Evolutionary conservation across 306 rosid genomes (phyloP).

Genomic region (Amphicarpaea edgeworthii): DNA sequence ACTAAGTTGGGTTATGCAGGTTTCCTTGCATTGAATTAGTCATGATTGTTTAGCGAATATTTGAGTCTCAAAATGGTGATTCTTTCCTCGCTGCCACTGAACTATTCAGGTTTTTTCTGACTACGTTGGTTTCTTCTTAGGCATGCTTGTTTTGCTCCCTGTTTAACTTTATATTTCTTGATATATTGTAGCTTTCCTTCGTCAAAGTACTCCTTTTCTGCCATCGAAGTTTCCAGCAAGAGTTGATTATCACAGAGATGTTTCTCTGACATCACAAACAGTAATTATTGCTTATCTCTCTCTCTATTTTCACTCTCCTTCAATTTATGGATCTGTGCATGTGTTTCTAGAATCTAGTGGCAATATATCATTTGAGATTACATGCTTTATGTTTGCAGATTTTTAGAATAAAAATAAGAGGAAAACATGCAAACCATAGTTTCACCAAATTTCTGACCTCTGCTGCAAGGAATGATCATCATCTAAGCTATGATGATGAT

Average conservation of each 20-base stretch:
- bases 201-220: slow-evolving; percentile 45
- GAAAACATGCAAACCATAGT: slow-evolving; percentile 38
- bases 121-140: slow-evolving; percentile 8
- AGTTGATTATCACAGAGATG: slow-evolving; percentile 39
- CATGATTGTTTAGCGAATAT: slow-evolving; percentile 27
- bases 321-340: not conserved
- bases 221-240: slow-evolving; percentile 47
- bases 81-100: slow-evolving; percentile 45
- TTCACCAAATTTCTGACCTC: slow-evolving; percentile 46
- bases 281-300: slow-evolving; percentile 45
- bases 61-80: slow-evolving; percentile 52
- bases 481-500: slow-evolving; percentile 53
- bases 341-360: slow-evolving; percentile 27
- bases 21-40: slow-evolving; percentile 19
- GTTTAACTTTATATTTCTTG: slow-evolving; percentile 28
- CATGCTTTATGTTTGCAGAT: slow-evolving; percentile 54
- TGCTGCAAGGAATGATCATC: slow-evolving; percentile 56
- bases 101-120: slow-evolving; percentile 52
- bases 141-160: slow-evolving; percentile 27
- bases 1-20: slow-evolving; percentile 33
- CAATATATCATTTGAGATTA: slow-evolving; percentile 22
- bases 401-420: slow-evolving; percentile 32
- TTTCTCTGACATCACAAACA: slow-evolving; percentile 45
- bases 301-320: slow-evolving; percentile 10
- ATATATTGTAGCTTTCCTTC: slow-evolving; percentile 54